Evolutionary conservation across 1,284 basidiomycete genomes (phyloP).

Genomic region (Marasmius sp.): DNA sequence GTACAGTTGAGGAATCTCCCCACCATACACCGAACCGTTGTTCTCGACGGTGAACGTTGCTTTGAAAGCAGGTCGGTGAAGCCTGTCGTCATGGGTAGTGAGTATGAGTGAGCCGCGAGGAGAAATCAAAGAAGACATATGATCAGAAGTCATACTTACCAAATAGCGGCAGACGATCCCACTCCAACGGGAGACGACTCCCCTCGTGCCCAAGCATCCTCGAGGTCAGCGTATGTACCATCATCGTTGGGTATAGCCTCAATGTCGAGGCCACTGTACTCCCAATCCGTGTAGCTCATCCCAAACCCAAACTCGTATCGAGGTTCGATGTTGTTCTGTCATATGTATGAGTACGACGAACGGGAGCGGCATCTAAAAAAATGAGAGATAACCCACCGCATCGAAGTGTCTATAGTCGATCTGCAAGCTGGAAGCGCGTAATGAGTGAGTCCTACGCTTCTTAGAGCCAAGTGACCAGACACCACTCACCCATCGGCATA

Average conservation of each 20-base stretch:
- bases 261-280: constrained; percentile 33
- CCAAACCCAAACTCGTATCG: constrained; percentile 67
- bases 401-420: constrained; percentile 14
- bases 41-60: constrained; percentile 31
- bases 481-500: constrained; percentile 34
- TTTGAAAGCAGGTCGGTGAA: constrained; percentile 25
- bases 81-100: constrained; percentile 6
- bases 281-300: constrained; percentile 54
- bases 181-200: constrained; percentile 11
- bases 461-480: background rate
- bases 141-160: constrained; percentile 1
- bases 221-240: constrained; percentile 1
- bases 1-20: constrained; percentile 47
- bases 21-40: constrained; percentile 27
- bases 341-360: background rate
- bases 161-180: constrained; percentile 12
- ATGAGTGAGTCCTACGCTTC: background rate
- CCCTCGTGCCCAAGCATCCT: constrained; percentile 17
- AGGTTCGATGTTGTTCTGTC: constrained; percentile 46
- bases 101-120: background rate
- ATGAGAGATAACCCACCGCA: constrained; percentile 23
- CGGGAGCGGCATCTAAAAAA: constrained; percentile 46
- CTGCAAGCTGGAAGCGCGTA: background rate
- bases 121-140: background rate
- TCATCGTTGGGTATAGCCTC: constrained; percentile 1